Evolutionary conservation across 345 rosid species (phyloP).

Genomic region (Hirschfeldia incana): DNA sequence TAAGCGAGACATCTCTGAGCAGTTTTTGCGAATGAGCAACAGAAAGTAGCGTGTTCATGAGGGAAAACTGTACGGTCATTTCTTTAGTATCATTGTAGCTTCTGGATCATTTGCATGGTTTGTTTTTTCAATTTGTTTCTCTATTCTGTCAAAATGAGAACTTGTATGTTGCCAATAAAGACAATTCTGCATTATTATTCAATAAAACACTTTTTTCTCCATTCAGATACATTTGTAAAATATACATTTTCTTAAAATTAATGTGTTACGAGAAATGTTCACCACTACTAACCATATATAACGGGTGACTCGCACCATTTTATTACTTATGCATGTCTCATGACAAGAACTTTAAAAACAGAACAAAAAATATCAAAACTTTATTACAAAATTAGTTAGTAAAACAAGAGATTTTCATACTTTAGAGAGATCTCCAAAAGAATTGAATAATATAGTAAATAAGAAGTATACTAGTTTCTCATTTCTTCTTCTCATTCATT

Average conservation of each 20-base stretch:
- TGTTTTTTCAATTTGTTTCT: neutral
- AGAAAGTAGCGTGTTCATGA: constrained; percentile 46
- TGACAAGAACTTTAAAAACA: neutral
- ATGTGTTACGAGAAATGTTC: neutral
- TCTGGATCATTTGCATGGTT: neutral
- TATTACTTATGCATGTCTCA: constrained; percentile 17
- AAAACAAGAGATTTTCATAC: neutral
- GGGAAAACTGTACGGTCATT: neutral
- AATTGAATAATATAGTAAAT: neutral
- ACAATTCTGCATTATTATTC: neutral
- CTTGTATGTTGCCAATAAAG: neutral
- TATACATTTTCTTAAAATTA: neutral
- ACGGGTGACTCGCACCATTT: neutral
- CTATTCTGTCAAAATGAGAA: neutral
- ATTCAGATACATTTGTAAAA: neutral
- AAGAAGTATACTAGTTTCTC: neutral
- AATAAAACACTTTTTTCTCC: neutral
- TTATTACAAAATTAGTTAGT: constrained; percentile 19
- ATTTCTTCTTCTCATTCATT: constrained; percentile 35
- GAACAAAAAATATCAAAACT: neutral
- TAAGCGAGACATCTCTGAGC: constrained; percentile 37
- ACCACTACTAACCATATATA: neutral
- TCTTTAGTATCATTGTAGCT: neutral
- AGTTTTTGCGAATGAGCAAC: constrained; percentile 44
- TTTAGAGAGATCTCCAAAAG: neutral